Evolutionary conservation across 31 red algal genomes (phyloP).

Genomic region (Odonthalia washingtoniensis): DNA sequence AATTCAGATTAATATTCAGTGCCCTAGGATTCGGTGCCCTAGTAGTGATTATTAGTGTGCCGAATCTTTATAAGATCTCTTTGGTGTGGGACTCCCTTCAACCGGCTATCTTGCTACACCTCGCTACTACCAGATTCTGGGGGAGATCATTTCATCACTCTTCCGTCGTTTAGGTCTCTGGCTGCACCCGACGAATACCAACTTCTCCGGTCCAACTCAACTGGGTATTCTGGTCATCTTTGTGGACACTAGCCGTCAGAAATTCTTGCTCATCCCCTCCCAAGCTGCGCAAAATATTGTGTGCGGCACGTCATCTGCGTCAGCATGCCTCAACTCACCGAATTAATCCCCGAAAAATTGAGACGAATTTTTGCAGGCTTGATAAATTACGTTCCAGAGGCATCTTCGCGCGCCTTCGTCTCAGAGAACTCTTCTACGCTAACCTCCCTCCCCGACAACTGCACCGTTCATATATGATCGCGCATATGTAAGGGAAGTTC

Average conservation of each 20-base stretch:
- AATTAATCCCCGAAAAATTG: not conserved
- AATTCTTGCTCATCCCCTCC: slow-evolving; percentile 27
- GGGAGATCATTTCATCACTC: not conserved
- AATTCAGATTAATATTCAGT: slow-evolving; percentile 18
- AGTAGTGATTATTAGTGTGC: not conserved
- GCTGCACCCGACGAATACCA: slow-evolving; percentile 32
- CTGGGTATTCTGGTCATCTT: slow-evolving; percentile 45
- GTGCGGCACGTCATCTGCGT: slow-evolving; percentile 9
- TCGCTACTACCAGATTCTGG: not conserved
- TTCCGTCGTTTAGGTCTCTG: slow-evolving; percentile 6
- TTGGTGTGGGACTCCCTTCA: slow-evolving; percentile 10
- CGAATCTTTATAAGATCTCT: slow-evolving; percentile 42
- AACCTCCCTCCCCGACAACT: not conserved
- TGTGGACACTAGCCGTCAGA: slow-evolving; percentile 16
- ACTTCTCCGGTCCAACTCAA: not conserved
- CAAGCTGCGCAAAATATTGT: not conserved
- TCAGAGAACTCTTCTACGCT: too few relatives aligned
- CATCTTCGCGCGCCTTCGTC: slow-evolving; percentile 24
- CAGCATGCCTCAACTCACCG: slow-evolving; percentile 18
- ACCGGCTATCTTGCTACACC: not conserved
- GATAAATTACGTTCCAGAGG: slow-evolving; percentile 2
- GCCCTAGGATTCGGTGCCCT: too few relatives aligned
- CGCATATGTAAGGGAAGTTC: not conserved
- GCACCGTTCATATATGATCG: too few relatives aligned
- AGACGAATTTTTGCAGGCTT: slow-evolving; percentile 40